Conservation (phyloP, 2,329 filamentous ascomycete genomes). For the Stromatinia cepivora region DNA sequence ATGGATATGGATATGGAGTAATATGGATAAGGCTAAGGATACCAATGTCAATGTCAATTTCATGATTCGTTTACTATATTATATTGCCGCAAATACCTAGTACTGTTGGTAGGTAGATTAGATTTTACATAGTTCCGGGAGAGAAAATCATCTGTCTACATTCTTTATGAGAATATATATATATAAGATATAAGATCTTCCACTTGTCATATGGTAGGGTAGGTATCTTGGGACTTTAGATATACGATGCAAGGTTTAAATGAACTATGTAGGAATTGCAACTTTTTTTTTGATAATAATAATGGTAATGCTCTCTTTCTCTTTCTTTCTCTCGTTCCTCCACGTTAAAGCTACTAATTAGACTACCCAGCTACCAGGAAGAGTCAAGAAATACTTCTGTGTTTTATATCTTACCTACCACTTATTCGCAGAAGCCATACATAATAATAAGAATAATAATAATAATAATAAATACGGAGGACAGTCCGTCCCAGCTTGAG, state of each 20-base stretch:
- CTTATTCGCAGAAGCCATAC: background rate
- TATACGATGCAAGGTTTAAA: no score
- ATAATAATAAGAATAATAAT: no score
- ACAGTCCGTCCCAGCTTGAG: background rate
- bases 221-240: no score
- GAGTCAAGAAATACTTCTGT: background rate
- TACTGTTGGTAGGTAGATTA: no score
- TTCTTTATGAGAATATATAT: no score
- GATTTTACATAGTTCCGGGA: no score
- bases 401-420: background rate
- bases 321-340: background rate
- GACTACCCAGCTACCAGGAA: background rate
- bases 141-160: no score
- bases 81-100: background rate
- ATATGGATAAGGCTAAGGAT: background rate
- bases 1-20: background rate
- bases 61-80: background rate
- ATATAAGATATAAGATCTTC: no score
- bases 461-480: conserved; percentile 5
- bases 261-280: no score
- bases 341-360: background rate
- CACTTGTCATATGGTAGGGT: no score
- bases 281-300: no score
- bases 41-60: conserved; percentile 13
- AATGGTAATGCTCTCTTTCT: background rate